Percentiles rank a stretch among this genome's conserved stretches.
Conservation (phyloP, 2,329 filamentous ascomycete genomes). For the Cytospora piceicola region DNA sequence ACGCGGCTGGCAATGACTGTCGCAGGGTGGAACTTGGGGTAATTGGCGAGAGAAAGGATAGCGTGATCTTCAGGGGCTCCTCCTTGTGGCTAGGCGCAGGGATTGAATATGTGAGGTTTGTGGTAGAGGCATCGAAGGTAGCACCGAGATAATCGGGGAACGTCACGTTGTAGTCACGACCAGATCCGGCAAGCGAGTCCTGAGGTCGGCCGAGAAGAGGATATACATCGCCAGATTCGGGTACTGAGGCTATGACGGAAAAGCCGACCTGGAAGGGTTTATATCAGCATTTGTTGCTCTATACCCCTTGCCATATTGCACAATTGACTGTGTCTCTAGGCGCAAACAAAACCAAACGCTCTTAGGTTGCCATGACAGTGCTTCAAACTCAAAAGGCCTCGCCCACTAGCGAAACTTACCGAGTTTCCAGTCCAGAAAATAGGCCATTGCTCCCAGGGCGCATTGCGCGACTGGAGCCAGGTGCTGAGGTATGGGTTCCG, state of each 20-base stretch:
- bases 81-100: constrained; percentile 36
- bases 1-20: constrained; percentile 81
- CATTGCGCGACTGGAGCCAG: constrained; percentile 67
- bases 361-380: background rate
- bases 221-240: constrained; percentile 48
- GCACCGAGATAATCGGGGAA: constrained; percentile 50
- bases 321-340: background rate
- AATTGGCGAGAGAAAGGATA: constrained; percentile 73
- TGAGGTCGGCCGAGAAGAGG: constrained; percentile 57
- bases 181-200: constrained; percentile 47
- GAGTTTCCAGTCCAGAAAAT: constrained; percentile 54
- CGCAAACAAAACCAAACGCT: background rate
- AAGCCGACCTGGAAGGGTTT: constrained; percentile 49
- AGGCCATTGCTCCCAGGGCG: constrained; percentile 83
- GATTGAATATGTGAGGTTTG: constrained; percentile 54
- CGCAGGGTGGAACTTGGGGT: constrained; percentile 80
- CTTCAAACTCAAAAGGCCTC: constrained; percentile 4
- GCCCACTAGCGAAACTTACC: constrained; percentile 30
- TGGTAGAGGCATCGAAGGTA: constrained; percentile 54
- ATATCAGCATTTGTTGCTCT: constrained; percentile 11
- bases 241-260: constrained; percentile 53
- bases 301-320: background rate
- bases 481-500: constrained; percentile 64
- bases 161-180: constrained; percentile 43
- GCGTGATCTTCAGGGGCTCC: constrained; percentile 43